Percentiles rank a stretch among this genome's conserved stretches.
Conservation (phyloP, 148 eudicot species). For the Oxyria digyna region DNA sequence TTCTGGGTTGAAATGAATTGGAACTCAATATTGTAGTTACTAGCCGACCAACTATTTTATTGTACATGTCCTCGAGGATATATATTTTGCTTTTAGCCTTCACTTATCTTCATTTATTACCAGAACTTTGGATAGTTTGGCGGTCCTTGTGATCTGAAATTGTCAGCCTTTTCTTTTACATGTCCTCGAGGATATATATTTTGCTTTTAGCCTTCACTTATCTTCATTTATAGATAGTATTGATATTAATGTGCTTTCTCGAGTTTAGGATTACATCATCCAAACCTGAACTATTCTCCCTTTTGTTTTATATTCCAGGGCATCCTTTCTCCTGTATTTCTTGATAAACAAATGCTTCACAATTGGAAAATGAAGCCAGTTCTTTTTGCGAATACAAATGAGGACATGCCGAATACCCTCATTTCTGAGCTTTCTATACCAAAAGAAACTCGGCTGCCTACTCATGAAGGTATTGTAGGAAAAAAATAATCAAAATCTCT, state of each 20-base stretch:
- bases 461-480: conserved; percentile 24
- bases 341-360: conserved; percentile 38
- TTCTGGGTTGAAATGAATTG: too few relatives aligned
- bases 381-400: conserved; percentile 43
- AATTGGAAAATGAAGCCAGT: conserved; percentile 71
- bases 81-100: background rate
- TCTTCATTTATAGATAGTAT: background rate
- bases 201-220: background rate
- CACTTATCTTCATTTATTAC: background rate
- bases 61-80: too few relatives aligned
- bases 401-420: conserved; percentile 20
- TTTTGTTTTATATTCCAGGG: conserved; percentile 38
- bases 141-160: background rate
- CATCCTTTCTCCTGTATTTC: conserved; percentile 66
- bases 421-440: conserved; percentile 15
- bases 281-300: background rate
- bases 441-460: background rate
- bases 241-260: background rate
- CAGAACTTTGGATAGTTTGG: background rate
- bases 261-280: background rate
- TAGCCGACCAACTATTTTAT: too few relatives aligned
- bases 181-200: background rate
- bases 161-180: background rate
- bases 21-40: too few relatives aligned
- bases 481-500: conserved; percentile 1